A percentile compares a stretch with the other conserved stretches of the same genome.
These are phyloP conservation scores for Breynia disticha DNA, from an alignment of 441 rosid species.

Conservation along the genomic window DNA sequence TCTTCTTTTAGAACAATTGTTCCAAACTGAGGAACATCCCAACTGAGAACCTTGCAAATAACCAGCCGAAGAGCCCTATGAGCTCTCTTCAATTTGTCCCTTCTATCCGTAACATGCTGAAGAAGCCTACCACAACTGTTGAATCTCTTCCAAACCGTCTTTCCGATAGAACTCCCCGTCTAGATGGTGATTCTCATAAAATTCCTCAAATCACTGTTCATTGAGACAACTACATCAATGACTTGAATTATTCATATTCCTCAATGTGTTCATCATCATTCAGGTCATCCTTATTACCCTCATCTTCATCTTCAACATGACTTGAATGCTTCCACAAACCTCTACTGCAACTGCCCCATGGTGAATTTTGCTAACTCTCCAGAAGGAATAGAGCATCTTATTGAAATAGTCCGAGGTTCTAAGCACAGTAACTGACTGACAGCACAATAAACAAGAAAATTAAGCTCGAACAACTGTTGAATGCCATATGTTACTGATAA, in stretches of 20 bases:
- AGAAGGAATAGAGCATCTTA: no score
- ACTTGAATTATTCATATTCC: conserved; percentile 32
- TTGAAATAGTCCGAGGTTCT: no score
- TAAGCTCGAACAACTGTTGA: no score
- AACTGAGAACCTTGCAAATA: conserved; percentile 66
- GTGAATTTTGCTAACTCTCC: no score
- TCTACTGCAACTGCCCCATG: no score
- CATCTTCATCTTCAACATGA: conserved; percentile 14
- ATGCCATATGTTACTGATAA: no score
- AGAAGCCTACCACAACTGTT: conserved; percentile 50
- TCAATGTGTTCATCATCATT: conserved; percentile 9
- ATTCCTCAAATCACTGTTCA: conserved; percentile 43
- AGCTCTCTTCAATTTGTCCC: conserved; percentile 42
- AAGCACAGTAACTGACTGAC: no score
- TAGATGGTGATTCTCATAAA: conserved; percentile 46
- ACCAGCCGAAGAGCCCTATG: conserved; percentile 63
- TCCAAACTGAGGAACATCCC: conserved; percentile 52
- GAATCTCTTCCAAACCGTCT: conserved; percentile 32
- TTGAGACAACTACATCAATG: conserved; percentile 32
- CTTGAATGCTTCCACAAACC: no score
- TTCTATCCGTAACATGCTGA: conserved; percentile 46
- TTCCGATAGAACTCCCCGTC: conserved; percentile 46
- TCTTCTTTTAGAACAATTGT: conserved; percentile 17
- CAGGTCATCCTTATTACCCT: conserved; percentile 15
- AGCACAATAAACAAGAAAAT: no score